Evolutionary conservation across 2,329 filamentous ascomycete species (phyloP).

Genomic region (Neophaeococcomyces aloes): DNA sequence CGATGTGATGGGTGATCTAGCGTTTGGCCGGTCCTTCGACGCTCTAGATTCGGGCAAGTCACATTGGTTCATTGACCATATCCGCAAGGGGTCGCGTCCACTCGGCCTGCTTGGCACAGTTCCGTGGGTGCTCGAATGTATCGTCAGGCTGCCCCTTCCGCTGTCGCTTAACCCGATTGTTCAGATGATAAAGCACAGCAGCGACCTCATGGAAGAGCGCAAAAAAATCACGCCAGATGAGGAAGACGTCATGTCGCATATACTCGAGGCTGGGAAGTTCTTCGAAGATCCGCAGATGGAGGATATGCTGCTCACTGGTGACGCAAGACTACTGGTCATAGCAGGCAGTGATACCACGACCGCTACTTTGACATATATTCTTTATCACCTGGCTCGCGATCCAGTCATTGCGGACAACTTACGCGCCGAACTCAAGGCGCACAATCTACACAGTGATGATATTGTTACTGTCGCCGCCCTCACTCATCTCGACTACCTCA

Average conservation of each 20-base stretch:
- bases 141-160: not conserved
- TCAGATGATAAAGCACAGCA: not conserved
- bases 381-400: not conserved
- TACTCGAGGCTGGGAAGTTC: not conserved
- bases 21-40: slow-evolving; percentile 11
- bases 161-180: not conserved
- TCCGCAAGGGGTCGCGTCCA: not conserved
- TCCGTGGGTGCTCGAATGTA: not conserved
- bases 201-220: not conserved
- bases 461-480: not conserved
- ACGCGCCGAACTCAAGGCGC: not conserved
- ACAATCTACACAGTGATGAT: not conserved
- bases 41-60: slow-evolving; percentile 1
- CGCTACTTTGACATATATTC: not conserved
- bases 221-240: not conserved
- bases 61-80: not conserved
- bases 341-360: slow-evolving; percentile 6
- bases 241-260: slow-evolving; percentile 6
- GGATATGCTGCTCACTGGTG: not conserved
- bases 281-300: not conserved
- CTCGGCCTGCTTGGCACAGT: not conserved
- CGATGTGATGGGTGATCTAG: slow-evolving; percentile 14
- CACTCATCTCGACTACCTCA: slow-evolving; percentile 20
- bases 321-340: slow-evolving; percentile 1
- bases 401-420: not conserved